phyloP scores from a whole-genome alignment of 2,329 filamentous ascomycete species.

The Cercospora sp. region DNA sequence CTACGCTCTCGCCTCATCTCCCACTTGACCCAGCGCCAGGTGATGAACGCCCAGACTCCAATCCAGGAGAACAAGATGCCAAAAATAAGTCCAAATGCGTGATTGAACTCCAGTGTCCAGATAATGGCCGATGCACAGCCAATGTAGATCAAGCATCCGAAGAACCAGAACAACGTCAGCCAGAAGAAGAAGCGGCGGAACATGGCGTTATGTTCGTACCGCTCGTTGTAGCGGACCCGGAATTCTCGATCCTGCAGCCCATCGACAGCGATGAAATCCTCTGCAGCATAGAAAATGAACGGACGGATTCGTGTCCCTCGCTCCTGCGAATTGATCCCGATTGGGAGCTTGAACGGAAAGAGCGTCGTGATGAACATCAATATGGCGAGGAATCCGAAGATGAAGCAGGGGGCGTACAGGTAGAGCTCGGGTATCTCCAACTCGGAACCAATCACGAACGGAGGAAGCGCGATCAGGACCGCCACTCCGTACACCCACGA shows the following conservation, averaged over 20 bases:
- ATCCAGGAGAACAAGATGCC: constrained; percentile 36
- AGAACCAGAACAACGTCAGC: constrained; percentile 36
- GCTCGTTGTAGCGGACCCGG: constrained; percentile 36
- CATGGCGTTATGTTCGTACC: constrained; percentile 34
- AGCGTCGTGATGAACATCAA: constrained; percentile 36
- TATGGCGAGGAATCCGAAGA: constrained; percentile 36
- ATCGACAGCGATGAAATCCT: constrained; percentile 39
- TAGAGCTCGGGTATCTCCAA: constrained; percentile 35
- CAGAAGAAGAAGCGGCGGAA: constrained; percentile 36
- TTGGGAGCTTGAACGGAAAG: constrained; percentile 35
- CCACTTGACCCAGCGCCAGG: constrained; percentile 29
- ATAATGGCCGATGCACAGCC: constrained; percentile 37
- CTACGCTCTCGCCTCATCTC: constrained; percentile 36
- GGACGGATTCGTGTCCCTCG: constrained; percentile 33
- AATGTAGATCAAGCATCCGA: constrained; percentile 34
- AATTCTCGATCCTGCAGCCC: constrained; percentile 38
- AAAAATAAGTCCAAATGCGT: constrained; percentile 35
- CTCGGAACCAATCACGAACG: constrained; percentile 33
- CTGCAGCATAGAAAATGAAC: constrained; percentile 39
- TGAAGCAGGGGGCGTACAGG: constrained; percentile 36
- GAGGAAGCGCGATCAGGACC: constrained; percentile 35
- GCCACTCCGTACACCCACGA: constrained; percentile 37
- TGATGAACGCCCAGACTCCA: constrained; percentile 30
- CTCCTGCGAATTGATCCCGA: constrained; percentile 38
- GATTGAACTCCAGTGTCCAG: constrained; percentile 35